These are phyloP conservation scores for Trichosanthes truncata DNA, from an alignment of 306 rosid genomes.

Conservation along the genomic window DNA sequence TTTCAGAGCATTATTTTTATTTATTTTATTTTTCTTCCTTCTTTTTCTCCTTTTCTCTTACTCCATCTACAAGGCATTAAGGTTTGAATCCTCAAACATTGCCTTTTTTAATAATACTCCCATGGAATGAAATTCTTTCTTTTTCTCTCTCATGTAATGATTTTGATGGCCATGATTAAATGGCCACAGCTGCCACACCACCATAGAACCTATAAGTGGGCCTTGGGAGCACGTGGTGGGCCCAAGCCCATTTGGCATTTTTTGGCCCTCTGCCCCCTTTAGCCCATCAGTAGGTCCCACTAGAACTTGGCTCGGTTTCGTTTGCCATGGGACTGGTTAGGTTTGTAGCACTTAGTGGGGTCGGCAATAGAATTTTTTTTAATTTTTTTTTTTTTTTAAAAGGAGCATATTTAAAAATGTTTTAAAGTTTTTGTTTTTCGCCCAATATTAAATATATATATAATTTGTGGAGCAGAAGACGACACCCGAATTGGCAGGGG, in stretches of 20 bases:
- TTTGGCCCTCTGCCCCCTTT: neutral
- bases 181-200: neutral
- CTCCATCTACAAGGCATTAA: neutral
- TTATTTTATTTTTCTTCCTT: neutral
- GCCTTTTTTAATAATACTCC: neutral
- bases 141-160: neutral
- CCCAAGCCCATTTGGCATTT: slow-evolving; percentile 9
- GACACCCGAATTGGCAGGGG: neutral
- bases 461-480: neutral
- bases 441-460: neutral
- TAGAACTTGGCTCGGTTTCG: neutral
- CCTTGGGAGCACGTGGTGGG: slow-evolving; percentile 10
- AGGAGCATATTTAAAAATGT: neutral
- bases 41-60: neutral
- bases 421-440: neutral
- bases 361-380: neutral
- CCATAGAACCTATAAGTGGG: neutral
- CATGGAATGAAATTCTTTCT: neutral
- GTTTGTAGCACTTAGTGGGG: neutral
- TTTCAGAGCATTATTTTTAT: neutral
- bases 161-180: slow-evolving; percentile 1
- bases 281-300: neutral
- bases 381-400: neutral
- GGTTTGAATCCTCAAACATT: slow-evolving; percentile 5
- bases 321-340: neutral